These are phyloP conservation scores for Verticillium tricorpus DNA, from an alignment of 2,329 filamentous ascomycete species.

Conservation along the genomic window DNA sequence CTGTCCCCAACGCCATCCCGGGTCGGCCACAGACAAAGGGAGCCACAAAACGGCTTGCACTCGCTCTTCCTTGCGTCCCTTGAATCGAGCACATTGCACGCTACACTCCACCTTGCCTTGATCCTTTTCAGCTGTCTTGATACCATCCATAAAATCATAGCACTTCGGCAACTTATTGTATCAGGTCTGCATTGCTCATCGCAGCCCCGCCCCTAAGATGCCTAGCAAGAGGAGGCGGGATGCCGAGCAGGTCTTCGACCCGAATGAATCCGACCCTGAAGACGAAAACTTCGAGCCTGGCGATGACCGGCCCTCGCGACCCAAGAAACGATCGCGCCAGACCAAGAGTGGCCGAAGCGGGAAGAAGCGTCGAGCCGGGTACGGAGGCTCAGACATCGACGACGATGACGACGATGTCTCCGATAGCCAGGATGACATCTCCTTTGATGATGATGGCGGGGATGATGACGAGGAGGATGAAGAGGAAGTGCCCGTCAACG, in stretches of 20 bases:
- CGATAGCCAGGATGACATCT: conserved; percentile 47
- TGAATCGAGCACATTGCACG: neutral
- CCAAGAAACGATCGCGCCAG: conserved; percentile 28
- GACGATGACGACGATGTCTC: conserved; percentile 54
- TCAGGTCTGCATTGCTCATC: neutral
- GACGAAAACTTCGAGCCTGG: conserved; percentile 62
- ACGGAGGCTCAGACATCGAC: conserved; percentile 58
- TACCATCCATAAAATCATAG: neutral
- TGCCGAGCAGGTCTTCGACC: conserved; percentile 54
- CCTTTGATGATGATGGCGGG: conserved; percentile 37
- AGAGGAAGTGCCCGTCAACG: conserved; percentile 37
- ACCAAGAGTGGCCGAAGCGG: conserved; percentile 28
- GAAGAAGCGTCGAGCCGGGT: conserved; percentile 36
- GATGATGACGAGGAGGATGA: conserved; percentile 38
- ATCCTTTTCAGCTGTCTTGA: neutral
- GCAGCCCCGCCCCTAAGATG: conserved; percentile 24
- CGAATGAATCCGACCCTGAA: conserved; percentile 61
- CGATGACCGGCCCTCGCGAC: conserved; percentile 37
- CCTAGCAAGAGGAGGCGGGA: conserved; percentile 53
- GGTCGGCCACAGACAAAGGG: neutral
- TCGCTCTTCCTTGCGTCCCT: neutral
- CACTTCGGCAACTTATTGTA: neutral
- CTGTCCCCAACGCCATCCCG: neutral
- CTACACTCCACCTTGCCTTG: neutral
- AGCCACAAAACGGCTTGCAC: neutral